Evolutionary conservation across 805 yeast genomes (phyloP).

Genomic region (Lipomyces spencermartinsiae): DNA sequence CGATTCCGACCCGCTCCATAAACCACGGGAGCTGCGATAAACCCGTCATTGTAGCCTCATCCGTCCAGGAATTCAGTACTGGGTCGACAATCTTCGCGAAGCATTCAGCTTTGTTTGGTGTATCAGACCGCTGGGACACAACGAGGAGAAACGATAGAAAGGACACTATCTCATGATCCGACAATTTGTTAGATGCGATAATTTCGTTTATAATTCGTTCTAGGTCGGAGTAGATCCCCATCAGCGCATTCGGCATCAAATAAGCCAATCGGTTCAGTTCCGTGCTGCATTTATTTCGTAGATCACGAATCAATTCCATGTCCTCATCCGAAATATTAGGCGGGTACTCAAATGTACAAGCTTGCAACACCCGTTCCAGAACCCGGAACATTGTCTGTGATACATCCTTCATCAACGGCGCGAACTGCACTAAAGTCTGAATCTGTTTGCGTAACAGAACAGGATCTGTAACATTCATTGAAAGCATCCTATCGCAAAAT

Average conservation of each 20-base stretch:
- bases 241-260: slow-evolving; percentile 89
- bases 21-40: slow-evolving; percentile 92
- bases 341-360: slow-evolving; percentile 84
- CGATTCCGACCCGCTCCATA: slow-evolving; percentile 96
- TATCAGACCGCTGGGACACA: slow-evolving; percentile 79
- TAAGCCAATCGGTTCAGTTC: slow-evolving; percentile 93
- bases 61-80: slow-evolving; percentile 90
- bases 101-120: slow-evolving; percentile 70
- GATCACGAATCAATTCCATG: slow-evolving; percentile 79
- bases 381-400: slow-evolving; percentile 78
- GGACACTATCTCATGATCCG: slow-evolving; percentile 91
- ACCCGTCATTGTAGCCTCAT: slow-evolving; percentile 88
- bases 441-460: slow-evolving; percentile 80
- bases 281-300: slow-evolving; percentile 91
- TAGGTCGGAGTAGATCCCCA: slow-evolving; percentile 77
- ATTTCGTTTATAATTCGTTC: slow-evolving; percentile 81
- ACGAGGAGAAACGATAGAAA: slow-evolving; percentile 91
- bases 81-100: slow-evolving; percentile 92
- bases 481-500: slow-evolving; percentile 59
- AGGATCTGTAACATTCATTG: slow-evolving; percentile 80
- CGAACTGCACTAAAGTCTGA: slow-evolving; percentile 91
- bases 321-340: slow-evolving; percentile 60
- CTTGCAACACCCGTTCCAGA: slow-evolving; percentile 82
- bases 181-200: slow-evolving; percentile 69
- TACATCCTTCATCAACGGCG: slow-evolving; percentile 81